Evolutionary conservation across 257 asterid genomes (phyloP).

Genomic region (Jacaranda copaia): DNA sequence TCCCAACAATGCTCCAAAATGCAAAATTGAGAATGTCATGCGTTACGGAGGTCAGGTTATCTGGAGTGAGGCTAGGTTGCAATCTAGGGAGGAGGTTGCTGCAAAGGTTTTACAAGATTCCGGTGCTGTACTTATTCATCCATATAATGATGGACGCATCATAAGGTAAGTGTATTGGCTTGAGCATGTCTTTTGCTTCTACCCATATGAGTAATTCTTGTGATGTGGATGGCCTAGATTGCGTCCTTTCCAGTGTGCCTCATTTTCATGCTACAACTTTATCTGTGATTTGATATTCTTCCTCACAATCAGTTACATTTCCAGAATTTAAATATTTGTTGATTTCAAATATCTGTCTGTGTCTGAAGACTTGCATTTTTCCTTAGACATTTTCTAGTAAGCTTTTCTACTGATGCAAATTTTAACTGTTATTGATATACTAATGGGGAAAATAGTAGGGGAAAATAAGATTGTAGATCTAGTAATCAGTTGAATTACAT

Average conservation of each 20-base stretch:
- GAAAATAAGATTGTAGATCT: background rate
- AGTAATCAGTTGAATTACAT: background rate
- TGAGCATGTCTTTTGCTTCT: background rate
- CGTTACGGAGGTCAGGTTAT: constrained; percentile 89
- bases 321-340: no score
- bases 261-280: background rate
- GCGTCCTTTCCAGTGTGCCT: background rate
- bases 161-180: constrained; percentile 62
- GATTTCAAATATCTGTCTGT: no score
- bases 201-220: no score
- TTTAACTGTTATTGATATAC: no score
- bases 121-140: constrained; percentile 84
- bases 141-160: constrained; percentile 82
- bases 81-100: constrained; percentile 86
- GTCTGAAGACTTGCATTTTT: no score
- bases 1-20: constrained; percentile 86
- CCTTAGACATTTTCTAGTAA: no score
- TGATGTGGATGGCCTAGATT: no score
- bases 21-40: constrained; percentile 90
- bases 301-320: no score
- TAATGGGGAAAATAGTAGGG: background rate
- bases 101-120: constrained; percentile 73
- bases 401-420: no score
- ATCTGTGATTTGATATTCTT: no score
- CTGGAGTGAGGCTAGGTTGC: constrained; percentile 75